A percentile compares a stretch with the other conserved stretches of the same genome.
phyloP scores from a whole-genome alignment of 208 protist species.

The Crithidia fasciculata region DNA sequence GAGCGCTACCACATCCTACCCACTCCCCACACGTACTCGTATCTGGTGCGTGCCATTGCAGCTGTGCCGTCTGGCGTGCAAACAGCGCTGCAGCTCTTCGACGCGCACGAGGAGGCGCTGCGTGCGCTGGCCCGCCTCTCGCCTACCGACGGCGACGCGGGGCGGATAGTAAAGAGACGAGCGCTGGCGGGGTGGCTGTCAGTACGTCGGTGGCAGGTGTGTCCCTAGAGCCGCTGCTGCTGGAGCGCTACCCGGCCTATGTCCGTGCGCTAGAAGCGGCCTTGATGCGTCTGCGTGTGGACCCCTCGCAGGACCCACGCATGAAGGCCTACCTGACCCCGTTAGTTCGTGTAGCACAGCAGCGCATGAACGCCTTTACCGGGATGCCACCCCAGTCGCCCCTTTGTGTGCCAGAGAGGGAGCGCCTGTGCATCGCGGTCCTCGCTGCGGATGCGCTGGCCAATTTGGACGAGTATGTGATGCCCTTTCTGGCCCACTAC shows the following conservation, averaged over 20 bases:
- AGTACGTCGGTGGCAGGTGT: slow-evolving; percentile 35
- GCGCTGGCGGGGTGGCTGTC: slow-evolving; percentile 16
- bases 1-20: slow-evolving; percentile 60
- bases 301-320: slow-evolving; percentile 54
- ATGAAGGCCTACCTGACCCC: slow-evolving; percentile 66
- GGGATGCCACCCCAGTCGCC: slow-evolving; percentile 75
- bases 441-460: slow-evolving; percentile 81
- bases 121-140: slow-evolving; percentile 34
- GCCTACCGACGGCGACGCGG: neutral
- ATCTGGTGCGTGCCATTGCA: slow-evolving; percentile 47
- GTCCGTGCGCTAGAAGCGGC: slow-evolving; percentile 59
- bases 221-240: slow-evolving; percentile 56
- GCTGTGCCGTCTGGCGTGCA: slow-evolving; percentile 39
- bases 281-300: slow-evolving; percentile 69
- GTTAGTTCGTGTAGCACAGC: slow-evolving; percentile 75
- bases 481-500: slow-evolving; percentile 82
- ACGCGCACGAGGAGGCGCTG: slow-evolving; percentile 71
- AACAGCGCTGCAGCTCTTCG: slow-evolving; percentile 72
- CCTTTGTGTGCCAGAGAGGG: slow-evolving; percentile 48
- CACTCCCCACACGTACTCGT: slow-evolving; percentile 84
- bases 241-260: slow-evolving; percentile 67
- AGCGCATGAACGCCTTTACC: slow-evolving; percentile 76
- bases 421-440: slow-evolving; percentile 59
- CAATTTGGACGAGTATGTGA: slow-evolving; percentile 73
- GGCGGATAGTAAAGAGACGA: neutral